Base-by-base conservation (phyloP, 2,329 filamentous ascomycete species). In the Monilinia polystroma region DNA sequence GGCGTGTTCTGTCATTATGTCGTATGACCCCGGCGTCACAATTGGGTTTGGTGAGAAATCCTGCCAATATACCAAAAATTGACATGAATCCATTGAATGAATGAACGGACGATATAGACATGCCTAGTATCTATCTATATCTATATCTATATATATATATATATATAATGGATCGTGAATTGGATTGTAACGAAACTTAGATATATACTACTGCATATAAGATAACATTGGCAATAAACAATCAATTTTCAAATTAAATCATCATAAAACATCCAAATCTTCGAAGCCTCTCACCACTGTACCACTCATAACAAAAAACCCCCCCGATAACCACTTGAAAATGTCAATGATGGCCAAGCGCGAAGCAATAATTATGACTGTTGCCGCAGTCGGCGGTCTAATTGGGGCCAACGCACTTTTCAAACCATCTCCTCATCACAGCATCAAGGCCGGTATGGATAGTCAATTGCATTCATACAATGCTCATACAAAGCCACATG, bases 1-100 rank as follows among this genome's bases (percentile, higher is more conserved):
- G 51, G 62, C 38, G 26, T 64, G 62, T 57, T 54, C n/a, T 63
- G n/a, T 58, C 62, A 53, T 57, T 54, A n/a, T 63, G n/a, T 64
- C 62, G 62, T 64, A 64, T 20, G 62, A 64, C 38, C 26, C 23
- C 18, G 29, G 43, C 35, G n/a, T 38, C 41, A 45, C 38, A 23
- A 23, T 26, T 58, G 51, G 20, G 56, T 11, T n/a, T 10, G 4
- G 45, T 20, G 29, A 20, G 29, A 35, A 60, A 51, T 38, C n/a
- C 20, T 60, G n/a, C 29, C 0, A 49, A 1, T 60, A 11, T 49
- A 3, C 10, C 20, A 38, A 16, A 16, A 18, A 26, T 6, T 58
- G 14, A 20, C 32, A 45, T 45, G n/a, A 26, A 1, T 23, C 23
- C 23, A 23, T 58, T 45, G 55, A n/a, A 3, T n/a, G 54, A 57